Conservation (phyloP, 2,329 filamentous ascomycete species). For the Aotearoamyces nothofagi region DNA sequence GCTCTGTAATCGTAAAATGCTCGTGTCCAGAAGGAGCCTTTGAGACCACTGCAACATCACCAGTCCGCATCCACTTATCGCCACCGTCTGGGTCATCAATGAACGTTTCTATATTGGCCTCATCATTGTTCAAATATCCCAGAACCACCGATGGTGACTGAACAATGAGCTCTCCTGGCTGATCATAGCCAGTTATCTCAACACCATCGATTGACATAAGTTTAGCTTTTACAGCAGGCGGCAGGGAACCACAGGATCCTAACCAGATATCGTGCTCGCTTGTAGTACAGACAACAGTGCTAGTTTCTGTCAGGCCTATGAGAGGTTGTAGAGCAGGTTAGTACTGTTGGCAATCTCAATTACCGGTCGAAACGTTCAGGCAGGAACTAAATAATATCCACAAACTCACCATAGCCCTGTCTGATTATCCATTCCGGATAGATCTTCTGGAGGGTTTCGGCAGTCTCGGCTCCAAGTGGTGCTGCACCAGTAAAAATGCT, state of each 20-base stretch:
- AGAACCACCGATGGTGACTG: slow-evolving; percentile 64
- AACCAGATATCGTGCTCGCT: slow-evolving; percentile 48
- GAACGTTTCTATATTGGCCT: slow-evolving; percentile 71
- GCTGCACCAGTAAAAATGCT: slow-evolving; percentile 62
- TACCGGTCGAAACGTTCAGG: no score
- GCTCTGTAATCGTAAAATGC: slow-evolving; percentile 74
- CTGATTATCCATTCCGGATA: slow-evolving; percentile 51
- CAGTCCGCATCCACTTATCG: slow-evolving; percentile 66
- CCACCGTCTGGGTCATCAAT: slow-evolving; percentile 43
- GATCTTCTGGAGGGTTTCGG: slow-evolving; percentile 42
- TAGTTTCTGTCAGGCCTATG: slow-evolving; percentile 59
- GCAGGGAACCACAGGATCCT: slow-evolving; percentile 56
- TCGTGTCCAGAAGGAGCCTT: slow-evolving; percentile 52
- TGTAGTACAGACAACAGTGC: slow-evolving; percentile 51
- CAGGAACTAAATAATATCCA: no score
- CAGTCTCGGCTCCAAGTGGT: slow-evolving; percentile 59
- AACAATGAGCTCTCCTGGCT: slow-evolving; percentile 67
- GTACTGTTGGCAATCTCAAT: slow-evolving; percentile 1
- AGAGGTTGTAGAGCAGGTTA: neutral
- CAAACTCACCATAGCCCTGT: slow-evolving; percentile 51
- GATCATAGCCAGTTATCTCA: slow-evolving; percentile 56
- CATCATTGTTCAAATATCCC: slow-evolving; percentile 77
- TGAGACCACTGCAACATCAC: slow-evolving; percentile 65
- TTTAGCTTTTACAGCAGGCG: slow-evolving; percentile 49
- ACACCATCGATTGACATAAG: slow-evolving; percentile 52